phyloP scores from a whole-genome alignment of 805 yeast species.

The Zygoascus biomembranicola region DNA sequence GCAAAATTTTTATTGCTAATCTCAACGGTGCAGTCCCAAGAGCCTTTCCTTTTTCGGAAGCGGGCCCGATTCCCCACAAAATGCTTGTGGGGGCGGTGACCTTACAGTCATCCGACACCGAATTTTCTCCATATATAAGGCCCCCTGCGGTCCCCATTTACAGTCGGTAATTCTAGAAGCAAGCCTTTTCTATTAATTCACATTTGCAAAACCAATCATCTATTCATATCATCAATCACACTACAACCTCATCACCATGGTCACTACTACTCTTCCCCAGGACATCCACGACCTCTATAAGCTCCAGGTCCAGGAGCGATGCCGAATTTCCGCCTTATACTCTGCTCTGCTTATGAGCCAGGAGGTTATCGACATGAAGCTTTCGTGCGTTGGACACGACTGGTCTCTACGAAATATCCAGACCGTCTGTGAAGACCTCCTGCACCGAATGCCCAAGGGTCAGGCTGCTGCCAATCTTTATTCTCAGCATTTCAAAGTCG shows the following conservation, averaged over 20 bases:
- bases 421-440: constrained; percentile 24
- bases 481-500: constrained; percentile 18
- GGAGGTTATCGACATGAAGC: constrained; percentile 18
- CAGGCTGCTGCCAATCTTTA: constrained; percentile 20
- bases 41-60: not conserved
- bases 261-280: not conserved
- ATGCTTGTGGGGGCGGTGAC: not conserved
- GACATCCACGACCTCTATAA: constrained; percentile 9
- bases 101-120: not conserved
- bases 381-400: constrained; percentile 28
- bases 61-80: not conserved
- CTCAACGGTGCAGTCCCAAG: not conserved
- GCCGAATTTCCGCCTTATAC: constrained; percentile 24
- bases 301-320: constrained; percentile 27
- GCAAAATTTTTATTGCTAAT: not conserved
- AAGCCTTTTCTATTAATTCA: not conserved
- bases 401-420: constrained; percentile 28
- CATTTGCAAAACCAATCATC: not conserved
- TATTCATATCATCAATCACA: not conserved
- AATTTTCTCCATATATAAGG: not conserved
- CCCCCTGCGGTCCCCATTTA: not conserved
- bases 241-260: not conserved
- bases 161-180: not conserved
- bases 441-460: constrained; percentile 20
- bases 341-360: constrained; percentile 23